Base-by-base conservation (phyloP, 2,329 filamentous ascomycete species). In the Penicillium occitanis region DNA sequence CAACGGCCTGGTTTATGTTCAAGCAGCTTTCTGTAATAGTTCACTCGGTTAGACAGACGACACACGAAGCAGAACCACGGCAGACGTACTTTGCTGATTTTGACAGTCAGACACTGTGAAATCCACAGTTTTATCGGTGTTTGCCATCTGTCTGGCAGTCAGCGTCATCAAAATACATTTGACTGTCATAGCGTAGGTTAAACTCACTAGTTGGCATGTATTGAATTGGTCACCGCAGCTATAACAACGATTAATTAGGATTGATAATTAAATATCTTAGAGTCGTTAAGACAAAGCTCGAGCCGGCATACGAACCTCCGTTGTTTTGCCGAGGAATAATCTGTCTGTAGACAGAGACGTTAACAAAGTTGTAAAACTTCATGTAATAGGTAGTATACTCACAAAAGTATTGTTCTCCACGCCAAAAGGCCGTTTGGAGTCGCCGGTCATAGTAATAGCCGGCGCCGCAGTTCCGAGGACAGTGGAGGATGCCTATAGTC, bases 331-430 rank as follows among this genome's bases (percentile, higher is more conserved):
- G 68, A 70, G 22, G 53, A 35, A 58, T 69, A 69, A 60, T 70
- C 67, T 28, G 70, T 57, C 71, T 72, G 35, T 28, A 53, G 11
- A 7, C n/a, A 6, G 7, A 30, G 50, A 35, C 3, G 51, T 65
- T 42, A 65, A 30, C 8, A 19, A 42, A 14, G 2, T 3, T 0
- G n/a, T 25, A 22, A 5, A 51, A 40, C 2, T 3, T 30, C 11
- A 25, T 40, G 30, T n/a, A 17, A 1, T 33, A 42, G 46, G 7
- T 5, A 42, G 14, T 25, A 17, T 33, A 63, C 68, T 55, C 57
- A 73, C 71, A 65, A 73, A 73, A 10, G 69, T 70, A 65, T 72
- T 64, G n/a, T 71, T 71, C 17, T 70, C 65, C 28, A 73, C 71
- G 4, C 62, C 66, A 65, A 65, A 73, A n/a, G 71, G 72, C 40